These are phyloP conservation scores for Fusarium anthophilum DNA, from an alignment of 2,329 filamentous ascomycete genomes.

Conservation along the genomic window DNA sequence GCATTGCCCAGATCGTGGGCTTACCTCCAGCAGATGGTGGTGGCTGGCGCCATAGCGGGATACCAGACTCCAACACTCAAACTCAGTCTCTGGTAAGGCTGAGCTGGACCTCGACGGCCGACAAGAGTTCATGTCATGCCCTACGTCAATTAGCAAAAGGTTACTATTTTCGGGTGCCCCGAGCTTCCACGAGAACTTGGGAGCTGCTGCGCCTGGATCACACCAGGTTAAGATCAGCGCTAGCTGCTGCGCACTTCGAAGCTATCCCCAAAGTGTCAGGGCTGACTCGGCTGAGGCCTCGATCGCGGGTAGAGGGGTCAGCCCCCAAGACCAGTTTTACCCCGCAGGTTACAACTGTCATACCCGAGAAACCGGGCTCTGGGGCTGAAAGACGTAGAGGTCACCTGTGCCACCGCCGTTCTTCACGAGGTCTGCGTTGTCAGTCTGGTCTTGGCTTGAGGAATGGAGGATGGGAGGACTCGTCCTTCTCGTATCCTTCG, in stretches of 20 bases:
- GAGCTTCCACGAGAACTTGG: background rate
- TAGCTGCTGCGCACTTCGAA: background rate
- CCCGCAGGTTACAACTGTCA: background rate
- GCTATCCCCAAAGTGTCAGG: background rate
- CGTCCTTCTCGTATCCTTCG: conserved; percentile 21
- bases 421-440: background rate
- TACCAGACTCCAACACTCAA: no score
- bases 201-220: conserved; percentile 20
- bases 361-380: conserved; percentile 1
- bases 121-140: background rate
- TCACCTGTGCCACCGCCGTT: conserved; percentile 26
- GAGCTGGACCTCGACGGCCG: background rate
- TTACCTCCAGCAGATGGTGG: background rate
- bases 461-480: background rate
- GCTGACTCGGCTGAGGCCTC: conserved; percentile 22
- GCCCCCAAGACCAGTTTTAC: background rate
- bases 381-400: conserved; percentile 7
- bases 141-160: background rate
- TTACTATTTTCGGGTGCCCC: conserved; percentile 26
- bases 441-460: background rate
- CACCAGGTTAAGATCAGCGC: conserved; percentile 3
- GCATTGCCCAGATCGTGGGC: background rate
- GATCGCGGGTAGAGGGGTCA: background rate
- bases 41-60: background rate
- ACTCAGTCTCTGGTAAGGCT: conserved; percentile 3